phyloP scores from a whole-genome alignment of 2,329 filamentous ascomycete genomes.

The Paracoccidioides brasiliensis region DNA sequence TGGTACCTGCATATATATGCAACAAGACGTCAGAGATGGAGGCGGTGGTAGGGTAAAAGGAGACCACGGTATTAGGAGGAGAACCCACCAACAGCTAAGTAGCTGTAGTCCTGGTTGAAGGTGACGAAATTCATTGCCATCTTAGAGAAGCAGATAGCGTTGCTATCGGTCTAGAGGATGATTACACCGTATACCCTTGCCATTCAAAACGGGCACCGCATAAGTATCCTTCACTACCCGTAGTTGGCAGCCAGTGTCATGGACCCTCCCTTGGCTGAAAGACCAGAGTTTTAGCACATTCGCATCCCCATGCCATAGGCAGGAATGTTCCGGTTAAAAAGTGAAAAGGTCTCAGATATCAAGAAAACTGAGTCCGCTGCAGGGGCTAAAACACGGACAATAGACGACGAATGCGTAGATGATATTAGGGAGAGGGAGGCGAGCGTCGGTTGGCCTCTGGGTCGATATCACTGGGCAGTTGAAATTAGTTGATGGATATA shows the following conservation, averaged over 20 bases:
- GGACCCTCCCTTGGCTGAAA: not conserved
- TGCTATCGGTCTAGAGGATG: not conserved
- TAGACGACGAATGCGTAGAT: not conserved
- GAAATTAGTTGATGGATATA: not conserved
- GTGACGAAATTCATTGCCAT: slow-evolving; percentile 95
- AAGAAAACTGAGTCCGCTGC: not conserved
- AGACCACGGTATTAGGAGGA: not conserved
- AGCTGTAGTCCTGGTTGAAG: slow-evolving; percentile 98
- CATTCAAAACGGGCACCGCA: not conserved
- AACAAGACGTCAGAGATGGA: not conserved
- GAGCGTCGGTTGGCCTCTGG: not conserved
- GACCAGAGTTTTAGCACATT: not conserved
- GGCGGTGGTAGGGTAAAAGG: not conserved
- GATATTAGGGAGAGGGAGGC: not conserved
- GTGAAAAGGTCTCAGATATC: not conserved
- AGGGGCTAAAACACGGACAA: not conserved
- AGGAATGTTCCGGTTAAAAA: not conserved
- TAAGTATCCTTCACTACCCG: not conserved
- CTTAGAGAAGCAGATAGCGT: slow-evolving; percentile 15
- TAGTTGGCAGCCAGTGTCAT: not conserved
- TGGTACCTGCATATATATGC: slow-evolving; percentile 51
- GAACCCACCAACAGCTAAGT: slow-evolving; percentile 74
- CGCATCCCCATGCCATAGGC: not conserved
- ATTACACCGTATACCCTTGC: not conserved
- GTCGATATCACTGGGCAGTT: not conserved